Evolutionary conservation across 257 asterid genomes (phyloP).

Genomic region (Phtheirospermum japonicum): DNA sequence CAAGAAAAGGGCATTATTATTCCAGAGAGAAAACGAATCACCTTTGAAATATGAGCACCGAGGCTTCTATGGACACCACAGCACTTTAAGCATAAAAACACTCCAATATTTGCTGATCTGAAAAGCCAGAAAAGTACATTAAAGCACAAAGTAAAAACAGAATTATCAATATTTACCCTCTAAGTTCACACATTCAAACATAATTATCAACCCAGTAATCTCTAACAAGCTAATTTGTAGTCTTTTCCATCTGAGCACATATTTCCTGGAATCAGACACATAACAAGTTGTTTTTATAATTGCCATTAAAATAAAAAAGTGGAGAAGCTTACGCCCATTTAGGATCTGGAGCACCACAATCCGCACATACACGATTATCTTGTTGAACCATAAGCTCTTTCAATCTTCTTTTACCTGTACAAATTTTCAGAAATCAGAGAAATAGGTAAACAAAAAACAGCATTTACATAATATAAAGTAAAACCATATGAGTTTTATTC

Average conservation of each 20-base stretch:
- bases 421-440: slow-evolving; percentile 14
- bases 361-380: slow-evolving; percentile 88
- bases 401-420: slow-evolving; percentile 80
- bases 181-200: background rate
- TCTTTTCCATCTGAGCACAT: background rate
- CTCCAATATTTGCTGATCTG: slow-evolving; percentile 95
- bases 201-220: background rate
- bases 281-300: background rate
- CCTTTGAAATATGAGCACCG: slow-evolving; percentile 80
- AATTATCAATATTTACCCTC: background rate
- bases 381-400: slow-evolving; percentile 67
- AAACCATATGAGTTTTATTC: background rate
- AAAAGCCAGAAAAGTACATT: slow-evolving; percentile 16
- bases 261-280: background rate
- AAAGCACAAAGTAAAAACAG: background rate
- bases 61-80: slow-evolving; percentile 93
- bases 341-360: slow-evolving; percentile 92
- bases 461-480: background rate
- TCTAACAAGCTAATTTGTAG: background rate
- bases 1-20: background rate
- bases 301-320: too few relatives aligned
- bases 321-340: slow-evolving; percentile 98
- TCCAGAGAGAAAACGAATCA: slow-evolving; percentile 24
- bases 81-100: slow-evolving; percentile 89
- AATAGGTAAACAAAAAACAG: background rate